These are phyloP conservation scores for Colletotrichum liaoningense DNA, from an alignment of 2,329 filamentous ascomycete genomes.

Conservation along the genomic window DNA sequence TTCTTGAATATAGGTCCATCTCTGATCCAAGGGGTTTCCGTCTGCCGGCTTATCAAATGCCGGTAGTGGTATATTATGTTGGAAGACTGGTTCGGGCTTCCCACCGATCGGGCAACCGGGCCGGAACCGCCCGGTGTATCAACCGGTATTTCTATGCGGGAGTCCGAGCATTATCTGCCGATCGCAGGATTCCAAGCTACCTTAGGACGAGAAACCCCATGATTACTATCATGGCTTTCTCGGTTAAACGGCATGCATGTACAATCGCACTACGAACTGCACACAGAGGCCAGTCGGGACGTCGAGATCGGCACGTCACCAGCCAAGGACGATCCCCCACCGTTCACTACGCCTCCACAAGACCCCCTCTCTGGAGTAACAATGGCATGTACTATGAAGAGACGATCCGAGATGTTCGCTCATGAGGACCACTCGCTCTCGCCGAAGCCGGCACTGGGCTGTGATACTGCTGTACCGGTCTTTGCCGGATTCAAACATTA, in stretches of 20 bases:
- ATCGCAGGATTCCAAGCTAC: background rate
- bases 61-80: background rate
- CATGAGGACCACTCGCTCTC: background rate
- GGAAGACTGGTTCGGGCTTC: background rate
- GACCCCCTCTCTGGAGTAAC: background rate
- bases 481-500: background rate
- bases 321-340: background rate
- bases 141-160: background rate
- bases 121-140: background rate
- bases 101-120: background rate
- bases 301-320: background rate
- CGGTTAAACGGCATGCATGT: background rate
- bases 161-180: background rate
- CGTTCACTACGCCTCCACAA: background rate
- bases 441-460: background rate
- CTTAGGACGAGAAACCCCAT: background rate
- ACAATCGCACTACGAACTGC: background rate
- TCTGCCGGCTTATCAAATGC: background rate
- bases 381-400: background rate
- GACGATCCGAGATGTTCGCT: background rate
- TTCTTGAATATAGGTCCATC: too few relatives aligned
- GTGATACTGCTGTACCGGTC: background rate
- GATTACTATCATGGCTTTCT: background rate
- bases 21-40: background rate
- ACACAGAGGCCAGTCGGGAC: too few relatives aligned